Evolutionary conservation across 2,329 filamentous ascomycete species (phyloP), one percentile per base, ranked within the genome.

Genomic region (Lasiodiplodia gonubiensis): DNA sequence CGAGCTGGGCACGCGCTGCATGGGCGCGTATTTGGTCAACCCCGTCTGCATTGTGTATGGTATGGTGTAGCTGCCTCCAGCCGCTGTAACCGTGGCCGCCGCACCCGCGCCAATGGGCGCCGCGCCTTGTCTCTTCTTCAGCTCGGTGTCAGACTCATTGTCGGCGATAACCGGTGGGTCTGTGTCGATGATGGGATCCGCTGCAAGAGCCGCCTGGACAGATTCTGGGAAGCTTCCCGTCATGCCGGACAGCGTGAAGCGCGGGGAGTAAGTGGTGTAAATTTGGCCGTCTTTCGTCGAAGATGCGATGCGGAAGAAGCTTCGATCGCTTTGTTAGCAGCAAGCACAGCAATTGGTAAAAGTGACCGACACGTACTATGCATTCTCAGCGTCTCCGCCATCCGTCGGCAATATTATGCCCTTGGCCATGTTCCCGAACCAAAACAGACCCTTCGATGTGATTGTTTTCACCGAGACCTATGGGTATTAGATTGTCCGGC

Each of bases 241-340:
- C 89, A 91, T 90, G 71, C 83, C 84, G 12, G 81, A 81, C 64
- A 91, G 79, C n/a, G 86, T 84, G 78, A 92, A 92, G 69, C 89
- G 88, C 60, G 80, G 72, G 12, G 88, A 90, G 74, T 84, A 90
- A 72, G 86, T 88, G 67, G 83, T 85, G 23, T 88, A 80, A 4
- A 82, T 84, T 37, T 85, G 85, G 46, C 86, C 85, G n/a, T 82
- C 81, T 21, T 82, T 80, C 5, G 83, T 83, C 7, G 82, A 81
- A 18, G 87, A 85, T 67, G 86, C 78, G 76, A 91, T 88, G 57
- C 74, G 75, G 69, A 79, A 60, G 67, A 78, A 76, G 67, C 76
- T 76, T 33, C 27, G 30, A 55, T 11, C 3, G 25, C 2, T 37
- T 12, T 33, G 57, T 72, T 68, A 37, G 71, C 76, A 46, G 46